Evolutionary conservation across 2,329 filamentous ascomycete species (phyloP).

Genomic region (Colletotrichum sp.): DNA sequence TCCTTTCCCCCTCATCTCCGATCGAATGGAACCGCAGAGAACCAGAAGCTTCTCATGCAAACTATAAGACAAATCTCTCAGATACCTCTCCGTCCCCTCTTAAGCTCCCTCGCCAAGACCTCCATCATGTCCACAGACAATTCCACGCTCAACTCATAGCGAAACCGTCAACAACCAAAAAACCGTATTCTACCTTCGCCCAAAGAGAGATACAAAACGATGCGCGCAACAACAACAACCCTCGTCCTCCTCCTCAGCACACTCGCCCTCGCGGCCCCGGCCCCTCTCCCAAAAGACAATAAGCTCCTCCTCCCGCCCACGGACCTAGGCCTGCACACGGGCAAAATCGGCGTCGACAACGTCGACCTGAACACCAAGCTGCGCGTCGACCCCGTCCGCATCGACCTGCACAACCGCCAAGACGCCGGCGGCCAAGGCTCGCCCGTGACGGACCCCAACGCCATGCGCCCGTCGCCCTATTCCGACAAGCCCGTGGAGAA

Average conservation of each 20-base stretch:
- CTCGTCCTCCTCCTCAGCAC: not conserved
- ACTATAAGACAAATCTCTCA: not conserved
- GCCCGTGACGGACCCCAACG: not conserved
- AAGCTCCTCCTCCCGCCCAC: not conserved
- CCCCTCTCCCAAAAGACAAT: constrained; percentile 1
- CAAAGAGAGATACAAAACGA: not conserved
- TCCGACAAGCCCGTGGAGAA: not conserved
- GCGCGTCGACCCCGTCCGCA: constrained; percentile 7
- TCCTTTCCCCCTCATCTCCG: not conserved
- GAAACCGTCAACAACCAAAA: not conserved
- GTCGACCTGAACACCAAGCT: constrained; percentile 4
- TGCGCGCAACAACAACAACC: not conserved
- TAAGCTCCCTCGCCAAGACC: not conserved
- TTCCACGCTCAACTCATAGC: fast-evolving
- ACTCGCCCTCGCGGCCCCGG: not conserved
- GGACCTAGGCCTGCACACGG: not conserved
- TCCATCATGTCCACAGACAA: not conserved
- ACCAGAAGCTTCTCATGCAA: not conserved
- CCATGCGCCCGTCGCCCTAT: not conserved
- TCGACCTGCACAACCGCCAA: not conserved
- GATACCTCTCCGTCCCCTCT: not conserved
- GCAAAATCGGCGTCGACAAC: constrained; percentile 10
- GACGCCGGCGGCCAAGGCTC: not conserved
- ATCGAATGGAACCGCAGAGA: not conserved
- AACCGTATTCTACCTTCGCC: not conserved